A percentile compares a stretch with the other conserved stretches of the same genome.
These are phyloP conservation scores for Chaetomium tenue DNA, from an alignment of 495 filamentous ascomycete species.

Conservation along the genomic window DNA sequence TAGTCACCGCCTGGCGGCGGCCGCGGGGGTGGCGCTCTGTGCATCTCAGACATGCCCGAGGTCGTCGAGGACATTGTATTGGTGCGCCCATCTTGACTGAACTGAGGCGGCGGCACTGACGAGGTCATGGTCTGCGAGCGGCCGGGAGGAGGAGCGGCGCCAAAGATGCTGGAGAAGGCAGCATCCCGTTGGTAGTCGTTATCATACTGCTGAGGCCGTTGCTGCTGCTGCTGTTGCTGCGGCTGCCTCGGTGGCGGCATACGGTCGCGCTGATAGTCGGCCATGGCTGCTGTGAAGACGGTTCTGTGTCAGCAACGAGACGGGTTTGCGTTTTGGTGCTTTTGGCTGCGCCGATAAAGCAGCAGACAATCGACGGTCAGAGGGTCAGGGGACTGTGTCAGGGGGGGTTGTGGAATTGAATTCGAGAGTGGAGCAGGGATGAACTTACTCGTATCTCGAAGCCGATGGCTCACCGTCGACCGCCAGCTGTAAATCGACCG, in stretches of 20 bases:
- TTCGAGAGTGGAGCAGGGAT: conserved; percentile 34
- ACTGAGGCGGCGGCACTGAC: conserved; percentile 49
- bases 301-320: conserved; percentile 15
- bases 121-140: conserved; percentile 85
- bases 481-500: conserved; percentile 3
- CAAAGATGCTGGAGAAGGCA: conserved; percentile 95
- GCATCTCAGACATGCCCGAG: conserved; percentile 59
- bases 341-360: conserved; percentile 4
- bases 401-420: conserved; percentile 21
- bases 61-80: conserved; percentile 89
- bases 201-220: conserved; percentile 53
- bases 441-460: conserved; percentile 32
- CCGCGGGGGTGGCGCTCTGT: conserved; percentile 58
- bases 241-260: conserved; percentile 53
- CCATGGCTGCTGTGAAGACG: conserved; percentile 54
- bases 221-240: conserved; percentile 27
- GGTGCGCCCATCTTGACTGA: conserved; percentile 62
- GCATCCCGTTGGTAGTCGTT: conserved; percentile 82
- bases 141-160: conserved; percentile 78
- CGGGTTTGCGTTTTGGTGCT: neutral
- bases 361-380: conserved; percentile 7
- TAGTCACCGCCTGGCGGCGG: conserved; percentile 56
- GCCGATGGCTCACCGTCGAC: conserved; percentile 26
- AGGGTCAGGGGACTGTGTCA: conserved; percentile 13
- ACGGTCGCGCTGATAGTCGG: conserved; percentile 81